Percentiles rank a stretch among this genome's conserved stretches.
Conservation (phyloP, 768 basidiomycete genomes). For the Mycena leptocephala region DNA sequence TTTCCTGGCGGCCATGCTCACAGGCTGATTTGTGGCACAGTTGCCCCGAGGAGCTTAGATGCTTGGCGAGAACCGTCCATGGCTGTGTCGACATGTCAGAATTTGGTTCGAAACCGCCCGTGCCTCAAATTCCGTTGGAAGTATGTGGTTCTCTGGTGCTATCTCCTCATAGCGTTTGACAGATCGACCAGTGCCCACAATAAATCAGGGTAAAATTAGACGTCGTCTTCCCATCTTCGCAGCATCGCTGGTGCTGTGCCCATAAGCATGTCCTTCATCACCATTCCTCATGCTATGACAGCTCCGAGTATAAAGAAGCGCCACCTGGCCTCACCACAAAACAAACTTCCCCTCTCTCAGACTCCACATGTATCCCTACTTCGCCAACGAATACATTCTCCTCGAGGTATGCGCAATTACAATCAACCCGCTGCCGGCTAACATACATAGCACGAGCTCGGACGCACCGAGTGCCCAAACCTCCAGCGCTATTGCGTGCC, state of each 20-base stretch:
- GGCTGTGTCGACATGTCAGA: not conserved
- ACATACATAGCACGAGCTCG: slow-evolving; percentile 25
- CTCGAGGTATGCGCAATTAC: slow-evolving; percentile 11
- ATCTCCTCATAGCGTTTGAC: slow-evolving; percentile 4
- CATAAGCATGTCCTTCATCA: not conserved
- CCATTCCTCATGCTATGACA: slow-evolving; percentile 6
- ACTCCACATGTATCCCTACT: slow-evolving; percentile 19
- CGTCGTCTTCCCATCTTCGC: slow-evolving; percentile 7
- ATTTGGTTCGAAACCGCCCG: not conserved
- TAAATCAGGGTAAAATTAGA: slow-evolving; percentile 15
- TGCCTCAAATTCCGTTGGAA: not conserved
- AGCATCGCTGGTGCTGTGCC: slow-evolving; percentile 16
- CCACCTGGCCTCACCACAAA: not conserved
- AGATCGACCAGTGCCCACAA: not conserved
- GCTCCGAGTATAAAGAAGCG: slow-evolving; percentile 11
- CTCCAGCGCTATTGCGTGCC: not conserved
- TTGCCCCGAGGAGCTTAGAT: not conserved
- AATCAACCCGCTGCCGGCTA: not conserved
- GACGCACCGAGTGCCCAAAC: not conserved
- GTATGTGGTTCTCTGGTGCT: slow-evolving; percentile 9
- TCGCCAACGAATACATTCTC: slow-evolving; percentile 21
- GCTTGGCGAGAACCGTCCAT: not conserved
- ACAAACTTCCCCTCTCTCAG: not conserved
- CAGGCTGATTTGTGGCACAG: not conserved
- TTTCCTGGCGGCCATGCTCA: not conserved